These are phyloP conservation scores for Botrytis squamosa DNA, from an alignment of 2,329 filamentous ascomycete species.

Conservation along the genomic window DNA sequence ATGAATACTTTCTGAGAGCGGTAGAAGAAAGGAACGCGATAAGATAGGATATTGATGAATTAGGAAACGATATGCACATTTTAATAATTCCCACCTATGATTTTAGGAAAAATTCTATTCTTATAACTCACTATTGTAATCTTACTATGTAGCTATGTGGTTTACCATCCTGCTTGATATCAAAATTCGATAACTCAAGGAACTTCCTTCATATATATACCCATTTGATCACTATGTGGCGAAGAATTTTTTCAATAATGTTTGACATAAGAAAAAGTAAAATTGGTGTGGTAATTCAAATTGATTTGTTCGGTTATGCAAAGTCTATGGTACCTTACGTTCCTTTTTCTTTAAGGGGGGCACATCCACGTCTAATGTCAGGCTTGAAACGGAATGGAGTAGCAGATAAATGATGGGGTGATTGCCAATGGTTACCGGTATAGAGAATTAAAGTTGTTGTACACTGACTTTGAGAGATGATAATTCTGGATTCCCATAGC, in stretches of 20 bases:
- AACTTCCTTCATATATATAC: neutral
- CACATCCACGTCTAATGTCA: neutral
- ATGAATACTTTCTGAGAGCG: neutral
- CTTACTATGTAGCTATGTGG: too few species aligned
- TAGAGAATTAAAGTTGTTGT: neutral
- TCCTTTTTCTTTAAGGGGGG: neutral
- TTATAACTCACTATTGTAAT: neutral
- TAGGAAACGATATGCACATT: neutral
- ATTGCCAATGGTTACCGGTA: neutral
- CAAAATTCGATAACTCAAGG: neutral
- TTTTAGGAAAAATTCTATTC: neutral
- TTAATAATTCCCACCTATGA: neutral
- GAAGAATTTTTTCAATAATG: too few species aligned
- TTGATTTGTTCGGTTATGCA: neutral
- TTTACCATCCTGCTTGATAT: too few species aligned
- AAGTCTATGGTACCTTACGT: neutral
- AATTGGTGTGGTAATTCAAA: neutral
- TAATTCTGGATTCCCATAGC: rapidly evolving
- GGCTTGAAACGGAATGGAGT: neutral
- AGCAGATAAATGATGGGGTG: neutral
- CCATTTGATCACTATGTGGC: neutral
- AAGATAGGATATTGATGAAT: neutral
- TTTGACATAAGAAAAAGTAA: too few species aligned
- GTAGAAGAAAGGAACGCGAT: neutral
- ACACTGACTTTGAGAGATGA: neutral